These are phyloP conservation scores for Aspergillus fumigatiaffinis DNA, from an alignment of 2,329 filamentous ascomycete genomes.

Conservation along the genomic window DNA sequence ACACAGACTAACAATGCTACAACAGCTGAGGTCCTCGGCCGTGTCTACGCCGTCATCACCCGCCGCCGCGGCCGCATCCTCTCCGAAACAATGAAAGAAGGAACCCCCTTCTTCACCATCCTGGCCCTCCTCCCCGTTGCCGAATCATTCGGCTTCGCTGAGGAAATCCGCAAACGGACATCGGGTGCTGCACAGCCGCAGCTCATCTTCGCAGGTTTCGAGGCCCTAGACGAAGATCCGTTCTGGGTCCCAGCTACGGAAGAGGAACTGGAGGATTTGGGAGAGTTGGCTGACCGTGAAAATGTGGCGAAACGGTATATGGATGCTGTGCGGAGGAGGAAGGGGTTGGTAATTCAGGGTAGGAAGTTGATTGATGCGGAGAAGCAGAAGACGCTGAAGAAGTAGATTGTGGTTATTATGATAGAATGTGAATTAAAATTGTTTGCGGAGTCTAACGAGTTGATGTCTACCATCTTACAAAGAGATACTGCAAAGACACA, in stretches of 20 bases:
- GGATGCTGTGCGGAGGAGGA: conserved; percentile 79
- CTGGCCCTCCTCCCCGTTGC: conserved; percentile 82
- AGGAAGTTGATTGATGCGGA: conserved; percentile 76
- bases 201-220: conserved; percentile 87
- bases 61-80: conserved; percentile 85
- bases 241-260: conserved; percentile 98
- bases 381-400: conserved; percentile 78
- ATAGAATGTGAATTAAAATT: neutral
- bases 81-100: conserved; percentile 87
- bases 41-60: conserved; percentile 97
- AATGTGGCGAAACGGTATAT: conserved; percentile 97
- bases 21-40: conserved; percentile 81
- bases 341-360: conserved; percentile 81
- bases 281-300: conserved; percentile 87
- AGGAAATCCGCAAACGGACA: conserved; percentile 94
- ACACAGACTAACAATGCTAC: conserved; percentile 10
- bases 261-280: conserved; percentile 92
- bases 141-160: conserved; percentile 91
- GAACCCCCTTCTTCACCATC: conserved; percentile 95
- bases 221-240: conserved; percentile 90
- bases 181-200: conserved; percentile 88
- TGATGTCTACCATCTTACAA: neutral
- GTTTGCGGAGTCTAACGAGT: neutral
- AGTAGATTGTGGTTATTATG: conserved; percentile 28
- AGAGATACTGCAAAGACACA: neutral